Percentiles rank a stretch among this genome's conserved stretches.
Conservation (phyloP, 2,329 filamentous ascomycete genomes). For the Stromatinia cepivora region DNA sequence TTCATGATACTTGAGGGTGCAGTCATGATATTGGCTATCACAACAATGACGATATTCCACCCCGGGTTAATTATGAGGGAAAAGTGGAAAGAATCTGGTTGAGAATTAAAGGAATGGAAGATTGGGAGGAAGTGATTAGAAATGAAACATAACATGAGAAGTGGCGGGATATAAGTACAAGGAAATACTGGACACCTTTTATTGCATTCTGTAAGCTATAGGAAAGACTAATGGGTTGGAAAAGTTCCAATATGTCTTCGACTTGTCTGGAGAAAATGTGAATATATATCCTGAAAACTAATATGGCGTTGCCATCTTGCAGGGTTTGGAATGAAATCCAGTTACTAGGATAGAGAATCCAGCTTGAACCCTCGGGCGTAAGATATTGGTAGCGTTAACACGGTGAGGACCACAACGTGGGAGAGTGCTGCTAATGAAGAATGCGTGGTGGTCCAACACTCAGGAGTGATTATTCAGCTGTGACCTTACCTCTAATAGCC, state of each 20-base stretch:
- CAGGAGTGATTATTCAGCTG: not conserved
- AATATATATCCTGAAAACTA: not conserved
- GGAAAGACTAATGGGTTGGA: not conserved
- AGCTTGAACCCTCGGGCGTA: not conserved
- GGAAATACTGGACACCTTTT: too few species aligned
- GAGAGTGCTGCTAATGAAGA: not conserved
- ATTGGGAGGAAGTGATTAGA: not conserved
- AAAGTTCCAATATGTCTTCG: not conserved
- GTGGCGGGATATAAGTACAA: not conserved
- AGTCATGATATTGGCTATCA: slow-evolving; percentile 40
- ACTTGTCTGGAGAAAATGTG: not conserved
- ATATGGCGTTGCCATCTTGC: not conserved
- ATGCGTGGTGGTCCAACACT: not conserved
- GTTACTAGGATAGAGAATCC: not conserved
- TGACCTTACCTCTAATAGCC: not conserved
- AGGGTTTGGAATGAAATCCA: not conserved
- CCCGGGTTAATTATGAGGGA: slow-evolving; percentile 32
- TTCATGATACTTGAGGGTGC: slow-evolving; percentile 50
- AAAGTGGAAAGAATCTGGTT: slow-evolving; percentile 2
- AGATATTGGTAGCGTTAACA: not conserved
- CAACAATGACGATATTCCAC: slow-evolving; percentile 40
- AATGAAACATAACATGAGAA: not conserved
- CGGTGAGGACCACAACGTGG: not conserved
- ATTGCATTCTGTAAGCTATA: too few species aligned
- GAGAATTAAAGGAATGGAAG: not conserved